These are phyloP conservation scores for Isatis lusitanica DNA, from an alignment of 441 rosid species.

Conservation along the genomic window DNA sequence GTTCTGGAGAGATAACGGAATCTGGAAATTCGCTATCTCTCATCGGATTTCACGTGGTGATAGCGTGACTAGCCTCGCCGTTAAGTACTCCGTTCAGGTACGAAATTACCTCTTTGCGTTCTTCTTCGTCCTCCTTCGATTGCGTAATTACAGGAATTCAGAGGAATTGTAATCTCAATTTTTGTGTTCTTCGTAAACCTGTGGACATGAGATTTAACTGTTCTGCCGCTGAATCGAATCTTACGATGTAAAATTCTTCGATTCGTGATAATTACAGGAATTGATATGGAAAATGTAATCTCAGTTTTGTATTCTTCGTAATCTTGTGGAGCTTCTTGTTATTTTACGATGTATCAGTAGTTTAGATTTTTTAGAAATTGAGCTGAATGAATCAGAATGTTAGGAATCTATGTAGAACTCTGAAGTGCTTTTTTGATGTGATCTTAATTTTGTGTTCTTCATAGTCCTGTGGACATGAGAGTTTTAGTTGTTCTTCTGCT, in stretches of 20 bases:
- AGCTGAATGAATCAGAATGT: no score
- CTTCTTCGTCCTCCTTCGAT: neutral
- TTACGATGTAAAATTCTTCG: no score
- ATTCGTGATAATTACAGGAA: no score
- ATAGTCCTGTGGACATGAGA: neutral
- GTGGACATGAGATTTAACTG: neutral
- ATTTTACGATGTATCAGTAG: neutral
- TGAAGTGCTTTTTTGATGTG: no score
- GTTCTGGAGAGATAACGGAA: conserved; percentile 81
- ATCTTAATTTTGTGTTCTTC: no score
- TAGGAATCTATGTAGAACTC: no score
- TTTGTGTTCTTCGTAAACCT: neutral
- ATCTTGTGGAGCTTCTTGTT: no score
- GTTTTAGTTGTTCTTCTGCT: neutral
- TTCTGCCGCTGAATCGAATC: no score
- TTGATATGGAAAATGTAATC: no score
- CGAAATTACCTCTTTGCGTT: neutral
- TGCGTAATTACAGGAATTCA: neutral
- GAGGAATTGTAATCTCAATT: neutral
- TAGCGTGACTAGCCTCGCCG: conserved; percentile 73
- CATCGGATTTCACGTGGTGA: conserved; percentile 72
- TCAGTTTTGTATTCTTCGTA: no score
- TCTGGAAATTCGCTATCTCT: conserved; percentile 77
- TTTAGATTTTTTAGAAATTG: no score
- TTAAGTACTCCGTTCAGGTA: conserved; percentile 90